Evolutionary conservation across 164 flowering plant genomes (phyloP).

Genomic region (Tetracentron sinense): DNA sequence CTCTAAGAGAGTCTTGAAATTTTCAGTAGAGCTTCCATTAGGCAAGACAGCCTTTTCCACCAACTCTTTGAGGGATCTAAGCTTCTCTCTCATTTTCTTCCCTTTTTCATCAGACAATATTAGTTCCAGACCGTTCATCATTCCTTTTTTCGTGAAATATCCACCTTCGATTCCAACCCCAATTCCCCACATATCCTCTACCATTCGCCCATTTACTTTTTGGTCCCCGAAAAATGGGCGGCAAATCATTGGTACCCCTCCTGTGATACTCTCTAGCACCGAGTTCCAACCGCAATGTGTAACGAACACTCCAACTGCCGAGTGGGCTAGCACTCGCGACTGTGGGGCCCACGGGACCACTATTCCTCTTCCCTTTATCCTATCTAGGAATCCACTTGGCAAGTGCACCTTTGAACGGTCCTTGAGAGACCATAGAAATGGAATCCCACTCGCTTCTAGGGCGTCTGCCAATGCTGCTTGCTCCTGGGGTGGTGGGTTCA

Average conservation of each 20-base stretch:
- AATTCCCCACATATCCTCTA: conserved; percentile 26
- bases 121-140: conserved; percentile 13
- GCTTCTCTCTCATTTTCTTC: conserved; percentile 26
- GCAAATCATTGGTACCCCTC: conserved; percentile 39
- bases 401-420: conserved; percentile 14
- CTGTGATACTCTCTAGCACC: conserved; percentile 27
- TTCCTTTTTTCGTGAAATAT: conserved; percentile 17
- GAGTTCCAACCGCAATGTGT: conserved; percentile 57
- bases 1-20: conserved; percentile 22
- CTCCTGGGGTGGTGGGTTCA: conserved; percentile 33
- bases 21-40: conserved; percentile 27
- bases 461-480: conserved; percentile 33
- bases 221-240: conserved; percentile 46
- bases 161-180: conserved; percentile 36
- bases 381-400: conserved; percentile 26
- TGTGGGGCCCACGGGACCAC: conserved; percentile 53
- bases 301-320: conserved; percentile 30
- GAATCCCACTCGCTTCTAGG: conserved; percentile 16
- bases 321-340: conserved; percentile 24
- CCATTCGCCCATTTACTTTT: conserved; percentile 18
- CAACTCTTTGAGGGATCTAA: conserved; percentile 3
- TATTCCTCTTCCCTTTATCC: conserved; percentile 15
- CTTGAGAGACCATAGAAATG: conserved; percentile 41
- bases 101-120: conserved; percentile 29
- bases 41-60: conserved; percentile 25